Conservation (phyloP, 225 moss, liverwort and hornwort genomes). For the Asterella californica region DNA sequence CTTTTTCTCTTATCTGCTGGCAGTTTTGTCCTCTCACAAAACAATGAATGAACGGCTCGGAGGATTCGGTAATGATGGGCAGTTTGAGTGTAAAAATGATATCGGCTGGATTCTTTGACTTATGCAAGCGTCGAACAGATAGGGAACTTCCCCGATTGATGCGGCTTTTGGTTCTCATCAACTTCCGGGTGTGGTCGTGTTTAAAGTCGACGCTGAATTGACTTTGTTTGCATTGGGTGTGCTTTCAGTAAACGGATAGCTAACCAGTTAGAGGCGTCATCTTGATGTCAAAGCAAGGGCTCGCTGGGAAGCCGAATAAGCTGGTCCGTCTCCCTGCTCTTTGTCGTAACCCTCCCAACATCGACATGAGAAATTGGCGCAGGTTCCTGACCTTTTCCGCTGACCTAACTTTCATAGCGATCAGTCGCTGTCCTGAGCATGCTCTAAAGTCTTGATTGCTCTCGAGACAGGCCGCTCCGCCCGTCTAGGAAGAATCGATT, state of each 20-base stretch:
- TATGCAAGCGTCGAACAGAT: neutral
- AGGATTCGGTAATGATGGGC: neutral
- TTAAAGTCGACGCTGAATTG: constrained; percentile 2
- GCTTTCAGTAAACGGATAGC: neutral
- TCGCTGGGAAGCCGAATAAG: neutral
- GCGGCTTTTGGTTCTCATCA: neutral
- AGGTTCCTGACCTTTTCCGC: neutral
- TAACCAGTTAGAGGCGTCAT: neutral
- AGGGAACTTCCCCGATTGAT: neutral
- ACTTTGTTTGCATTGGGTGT: neutral
- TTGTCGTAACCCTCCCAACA: neutral
- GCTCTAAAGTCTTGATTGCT: neutral
- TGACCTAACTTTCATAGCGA: neutral
- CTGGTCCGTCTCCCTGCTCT: neutral
- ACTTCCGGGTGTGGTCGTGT: neutral
- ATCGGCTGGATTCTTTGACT: neutral
- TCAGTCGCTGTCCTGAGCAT: neutral
- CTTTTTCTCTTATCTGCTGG: neutral
- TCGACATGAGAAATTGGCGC: neutral
- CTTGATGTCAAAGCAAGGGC: neutral
- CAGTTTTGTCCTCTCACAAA: neutral
- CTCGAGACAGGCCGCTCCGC: neutral
- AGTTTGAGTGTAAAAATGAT: neutral
- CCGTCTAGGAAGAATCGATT: neutral
- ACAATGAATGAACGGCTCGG: neutral